Conservation (phyloP, 1,284 basidiomycete genomes). For the Boletus calvinii region DNA sequence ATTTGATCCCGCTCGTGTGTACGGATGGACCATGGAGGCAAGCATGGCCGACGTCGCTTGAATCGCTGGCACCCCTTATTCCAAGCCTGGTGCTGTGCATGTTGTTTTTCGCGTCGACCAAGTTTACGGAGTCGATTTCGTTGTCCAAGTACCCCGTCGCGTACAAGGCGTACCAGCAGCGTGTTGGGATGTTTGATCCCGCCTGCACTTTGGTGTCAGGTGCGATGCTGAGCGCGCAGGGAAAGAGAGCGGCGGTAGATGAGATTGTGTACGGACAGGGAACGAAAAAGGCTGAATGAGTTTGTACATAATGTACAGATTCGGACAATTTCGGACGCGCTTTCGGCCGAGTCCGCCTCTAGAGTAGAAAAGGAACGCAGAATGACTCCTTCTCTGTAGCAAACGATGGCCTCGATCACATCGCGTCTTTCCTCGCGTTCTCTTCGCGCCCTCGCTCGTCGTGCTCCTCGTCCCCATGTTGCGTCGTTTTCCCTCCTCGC, state of each 20-base stretch:
- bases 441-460: constrained; percentile 26
- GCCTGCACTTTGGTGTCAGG: constrained; percentile 49
- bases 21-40: constrained; percentile 40
- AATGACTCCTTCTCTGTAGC: background rate
- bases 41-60: constrained; percentile 24
- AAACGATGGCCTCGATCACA: constrained; percentile 22
- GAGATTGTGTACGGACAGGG: constrained; percentile 42
- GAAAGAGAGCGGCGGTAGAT: constrained; percentile 39
- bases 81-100: constrained; percentile 60
- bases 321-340: constrained; percentile 16
- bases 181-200: constrained; percentile 84
- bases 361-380: constrained; percentile 15
- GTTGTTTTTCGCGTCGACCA: constrained; percentile 74
- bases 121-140: constrained; percentile 81
- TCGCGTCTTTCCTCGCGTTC: constrained; percentile 27
- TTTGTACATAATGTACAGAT: background rate
- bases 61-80: constrained; percentile 42
- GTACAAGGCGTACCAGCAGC: constrained; percentile 70
- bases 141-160: constrained; percentile 69
- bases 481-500: constrained; percentile 79
- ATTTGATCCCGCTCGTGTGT: constrained; percentile 62
- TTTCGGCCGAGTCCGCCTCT: constrained; percentile 15
- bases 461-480: constrained; percentile 31
- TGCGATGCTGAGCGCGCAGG: constrained; percentile 33
- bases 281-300: constrained; percentile 17